Evolutionary conservation across 2,329 filamentous ascomycete species (phyloP).

Genomic region (Aureobasidium sp.): DNA sequence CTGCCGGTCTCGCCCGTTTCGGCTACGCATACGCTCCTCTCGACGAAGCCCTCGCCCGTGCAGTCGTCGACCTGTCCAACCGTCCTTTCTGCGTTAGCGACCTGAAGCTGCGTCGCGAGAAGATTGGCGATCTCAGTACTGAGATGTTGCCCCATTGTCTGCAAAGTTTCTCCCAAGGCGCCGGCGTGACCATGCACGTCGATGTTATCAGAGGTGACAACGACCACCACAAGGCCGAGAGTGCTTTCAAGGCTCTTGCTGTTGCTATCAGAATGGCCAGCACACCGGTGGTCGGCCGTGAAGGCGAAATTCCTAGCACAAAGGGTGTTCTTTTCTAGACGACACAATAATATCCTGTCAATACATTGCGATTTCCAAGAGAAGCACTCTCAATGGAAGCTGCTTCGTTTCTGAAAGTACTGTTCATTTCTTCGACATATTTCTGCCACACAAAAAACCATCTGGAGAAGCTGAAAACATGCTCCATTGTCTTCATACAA

Average conservation of each 20-base stretch:
- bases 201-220: constrained; percentile 86
- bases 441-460: neutral
- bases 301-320: constrained; percentile 90
- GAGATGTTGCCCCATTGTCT: constrained; percentile 98
- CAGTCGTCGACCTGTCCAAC: constrained; percentile 91
- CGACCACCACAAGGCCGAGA: constrained; percentile 94
- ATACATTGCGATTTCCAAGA: neutral
- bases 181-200: constrained; percentile 88
- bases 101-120: constrained; percentile 79
- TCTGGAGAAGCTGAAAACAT: neutral
- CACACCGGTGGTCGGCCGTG: constrained; percentile 65
- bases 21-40: constrained; percentile 88
- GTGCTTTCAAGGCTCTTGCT: constrained; percentile 92
- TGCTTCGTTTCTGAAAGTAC: no score
- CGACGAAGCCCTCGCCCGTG: constrained; percentile 88
- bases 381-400: no score
- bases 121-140: constrained; percentile 83
- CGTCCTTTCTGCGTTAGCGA: constrained; percentile 80
- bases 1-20: constrained; percentile 79
- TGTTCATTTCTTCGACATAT: no score
- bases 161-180: constrained; percentile 86
- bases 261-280: constrained; percentile 77
- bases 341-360: neutral
- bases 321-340: constrained; percentile 70
- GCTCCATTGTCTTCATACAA: no score